Evolutionary conservation across 352 stramenopile genomes (phyloP), one percentile per base, ranked within the genome.

Genomic region (Globisporangium uncinulatum): DNA sequence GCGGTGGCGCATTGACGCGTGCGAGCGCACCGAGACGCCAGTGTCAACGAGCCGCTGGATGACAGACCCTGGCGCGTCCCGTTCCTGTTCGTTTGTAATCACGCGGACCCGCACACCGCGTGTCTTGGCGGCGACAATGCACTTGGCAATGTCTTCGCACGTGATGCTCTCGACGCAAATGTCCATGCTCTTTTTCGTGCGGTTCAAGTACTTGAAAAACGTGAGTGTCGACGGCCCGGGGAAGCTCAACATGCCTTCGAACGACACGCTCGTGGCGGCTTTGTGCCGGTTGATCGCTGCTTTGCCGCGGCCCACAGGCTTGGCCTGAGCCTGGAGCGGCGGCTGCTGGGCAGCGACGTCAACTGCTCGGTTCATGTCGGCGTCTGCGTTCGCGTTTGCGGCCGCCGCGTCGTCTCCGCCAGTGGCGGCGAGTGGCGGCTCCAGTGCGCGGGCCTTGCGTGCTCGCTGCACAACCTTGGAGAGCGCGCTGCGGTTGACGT

Each of bases 121-220:
- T 36, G 61, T 41, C 54, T 83, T 73, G 13, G 71, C 75, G 4
- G 67, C 67, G 17, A 86, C 46, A 50, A 88, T 72, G 19, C 72
- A 70, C 7, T 86, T 66, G 3, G 73, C 65, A 51, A 86, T 76
- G 57, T 86, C 78, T 36, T 86, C 72, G 48, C 78, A 86, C 1
- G 75, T 82, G 63, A 86, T 83, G 19, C 73, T 86, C 55, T 84
- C 80, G 36, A 88, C 75, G 46, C 65, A 80, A 21, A 88, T 72
- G 56, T 88, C 78, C 63, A 85, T 75, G 4, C 61, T 77, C 36
- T 56, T 63, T 36, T 59, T 74, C 17, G 78, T 67, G 4, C 39
- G 47, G 24, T 74, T 62, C 36, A 88, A 62, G 54, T 70, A 72
- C 37, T 59, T 61, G 41, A 86, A 52, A 47, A 88, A 57, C 41